Conservation (phyloP, 129 eudicot species). For the Flaveria sonorensis region DNA sequence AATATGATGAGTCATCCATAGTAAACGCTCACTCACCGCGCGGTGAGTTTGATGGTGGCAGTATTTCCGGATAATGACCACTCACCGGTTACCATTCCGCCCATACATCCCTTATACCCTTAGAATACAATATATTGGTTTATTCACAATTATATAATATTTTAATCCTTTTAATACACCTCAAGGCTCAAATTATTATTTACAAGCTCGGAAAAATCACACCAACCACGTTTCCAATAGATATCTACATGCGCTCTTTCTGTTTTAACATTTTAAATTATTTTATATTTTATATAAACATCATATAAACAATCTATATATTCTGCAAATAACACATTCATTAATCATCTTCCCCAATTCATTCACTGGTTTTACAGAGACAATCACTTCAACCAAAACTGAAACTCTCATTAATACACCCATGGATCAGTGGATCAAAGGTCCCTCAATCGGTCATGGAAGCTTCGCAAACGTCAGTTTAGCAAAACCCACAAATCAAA, state of each 20-base stretch:
- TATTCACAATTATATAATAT: too few relatives aligned
- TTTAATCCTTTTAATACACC: too few relatives aligned
- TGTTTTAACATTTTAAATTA: conserved; percentile 10
- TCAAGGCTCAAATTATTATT: background rate
- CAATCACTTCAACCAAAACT: background rate
- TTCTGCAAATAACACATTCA: background rate
- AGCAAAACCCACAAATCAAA: conserved; percentile 51
- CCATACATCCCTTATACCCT: too few relatives aligned
- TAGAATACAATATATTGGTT: too few relatives aligned
- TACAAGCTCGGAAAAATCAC: conserved; percentile 8
- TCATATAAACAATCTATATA: too few relatives aligned
- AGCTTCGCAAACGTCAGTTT: conserved; percentile 63
- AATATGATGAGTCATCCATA: too few relatives aligned
- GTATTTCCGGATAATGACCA: too few relatives aligned
- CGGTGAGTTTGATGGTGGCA: too few relatives aligned
- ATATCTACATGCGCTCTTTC: conserved; percentile 33
- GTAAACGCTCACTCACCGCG: too few relatives aligned
- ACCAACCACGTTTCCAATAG: conserved; percentile 30
- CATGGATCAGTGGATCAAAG: conserved; percentile 65
- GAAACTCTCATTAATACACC: background rate
- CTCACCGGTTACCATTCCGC: too few relatives aligned
- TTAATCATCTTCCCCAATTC: conserved; percentile 23
- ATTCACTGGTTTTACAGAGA: background rate
- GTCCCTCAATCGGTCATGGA: conserved; percentile 68
- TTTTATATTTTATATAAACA: background rate